Evolutionary conservation across 1,284 basidiomycete genomes (phyloP).

Genomic region (Ustilago esculenta): DNA sequence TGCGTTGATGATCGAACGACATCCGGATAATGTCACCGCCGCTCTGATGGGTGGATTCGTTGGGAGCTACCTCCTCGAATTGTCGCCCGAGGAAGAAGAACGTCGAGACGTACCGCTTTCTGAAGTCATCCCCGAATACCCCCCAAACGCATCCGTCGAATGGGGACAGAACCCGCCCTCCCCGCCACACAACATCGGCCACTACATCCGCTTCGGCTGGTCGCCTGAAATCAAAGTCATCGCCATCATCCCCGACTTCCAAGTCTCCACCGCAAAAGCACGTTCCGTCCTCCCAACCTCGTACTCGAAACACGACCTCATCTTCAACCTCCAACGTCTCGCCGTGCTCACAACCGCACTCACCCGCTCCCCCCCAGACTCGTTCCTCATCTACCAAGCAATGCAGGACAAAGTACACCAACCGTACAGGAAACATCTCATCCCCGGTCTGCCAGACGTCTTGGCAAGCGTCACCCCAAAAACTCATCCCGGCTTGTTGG

Average conservation of each 20-base stretch:
- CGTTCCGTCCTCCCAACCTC: conserved; percentile 82
- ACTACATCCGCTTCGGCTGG: conserved; percentile 93
- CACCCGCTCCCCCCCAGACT: conserved; percentile 86
- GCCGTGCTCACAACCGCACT: conserved; percentile 98
- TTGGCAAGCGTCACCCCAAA: conserved; percentile 85
- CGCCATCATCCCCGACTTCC: conserved; percentile 94
- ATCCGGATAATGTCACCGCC: conserved; percentile 98
- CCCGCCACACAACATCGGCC: conserved; percentile 90
- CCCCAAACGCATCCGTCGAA: conserved; percentile 85
- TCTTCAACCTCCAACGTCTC: conserved; percentile 96
- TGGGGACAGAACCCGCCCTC: conserved; percentile 90
- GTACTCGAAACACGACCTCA: conserved; percentile 88
- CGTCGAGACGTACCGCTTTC: conserved; percentile 89
- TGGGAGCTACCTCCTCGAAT: conserved; percentile 92
- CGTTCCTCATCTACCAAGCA: conserved; percentile 94
- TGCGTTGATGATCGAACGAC: conserved; percentile 98
- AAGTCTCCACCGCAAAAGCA: conserved; percentile 94
- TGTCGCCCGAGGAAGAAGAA: conserved; percentile 71
- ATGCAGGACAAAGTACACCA: conserved; percentile 99
- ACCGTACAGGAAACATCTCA: conserved; percentile 89
- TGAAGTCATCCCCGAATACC: conserved; percentile 96
- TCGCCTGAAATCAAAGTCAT: conserved; percentile 86
- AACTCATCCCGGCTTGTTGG: conserved; percentile 90
- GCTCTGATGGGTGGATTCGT: conserved; percentile 97
- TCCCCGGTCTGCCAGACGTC: conserved; percentile 76